phyloP scores from a whole-genome alignment of 768 basidiomycete genomes.

The Xerocomellus intermedius region DNA sequence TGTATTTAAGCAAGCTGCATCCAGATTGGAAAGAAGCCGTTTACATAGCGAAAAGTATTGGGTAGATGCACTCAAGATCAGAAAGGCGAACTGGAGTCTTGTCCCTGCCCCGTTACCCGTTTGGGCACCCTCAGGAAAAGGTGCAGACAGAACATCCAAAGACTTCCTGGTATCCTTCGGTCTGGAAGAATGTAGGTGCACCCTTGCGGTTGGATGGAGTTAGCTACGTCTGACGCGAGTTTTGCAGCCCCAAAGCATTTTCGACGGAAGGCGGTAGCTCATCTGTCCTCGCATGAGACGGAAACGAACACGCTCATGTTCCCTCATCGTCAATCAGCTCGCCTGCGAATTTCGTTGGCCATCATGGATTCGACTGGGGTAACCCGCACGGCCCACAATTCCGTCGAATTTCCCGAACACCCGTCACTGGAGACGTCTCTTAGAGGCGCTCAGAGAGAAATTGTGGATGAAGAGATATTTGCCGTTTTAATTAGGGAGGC shows the following conservation, averaged over 20 bases:
- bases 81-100: constrained; percentile 77
- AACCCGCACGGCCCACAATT: constrained; percentile 37
- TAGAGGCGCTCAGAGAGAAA: constrained; percentile 61
- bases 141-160: constrained; percentile 75
- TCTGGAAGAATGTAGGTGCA: constrained; percentile 73
- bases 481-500: constrained; percentile 71
- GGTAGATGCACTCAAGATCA: constrained; percentile 75
- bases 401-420: constrained; percentile 29
- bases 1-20: constrained; percentile 68
- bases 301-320: constrained; percentile 50
- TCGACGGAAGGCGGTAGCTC: constrained; percentile 69
- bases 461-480: constrained; percentile 81
- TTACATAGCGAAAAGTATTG: constrained; percentile 71
- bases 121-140: constrained; percentile 70
- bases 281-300: constrained; percentile 51
- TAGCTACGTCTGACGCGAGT: constrained; percentile 3
- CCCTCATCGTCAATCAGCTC: constrained; percentile 60
- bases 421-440: constrained; percentile 51
- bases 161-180: constrained; percentile 82
- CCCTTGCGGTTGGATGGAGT: background rate
- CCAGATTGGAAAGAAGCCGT: constrained; percentile 63
- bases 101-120: constrained; percentile 75
- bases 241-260: constrained; percentile 60
- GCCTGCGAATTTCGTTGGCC: constrained; percentile 59
- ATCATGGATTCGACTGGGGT: constrained; percentile 35